These are phyloP conservation scores for Starmerella ratchasimensis DNA, from an alignment of 805 yeast genomes.

Conservation along the genomic window DNA sequence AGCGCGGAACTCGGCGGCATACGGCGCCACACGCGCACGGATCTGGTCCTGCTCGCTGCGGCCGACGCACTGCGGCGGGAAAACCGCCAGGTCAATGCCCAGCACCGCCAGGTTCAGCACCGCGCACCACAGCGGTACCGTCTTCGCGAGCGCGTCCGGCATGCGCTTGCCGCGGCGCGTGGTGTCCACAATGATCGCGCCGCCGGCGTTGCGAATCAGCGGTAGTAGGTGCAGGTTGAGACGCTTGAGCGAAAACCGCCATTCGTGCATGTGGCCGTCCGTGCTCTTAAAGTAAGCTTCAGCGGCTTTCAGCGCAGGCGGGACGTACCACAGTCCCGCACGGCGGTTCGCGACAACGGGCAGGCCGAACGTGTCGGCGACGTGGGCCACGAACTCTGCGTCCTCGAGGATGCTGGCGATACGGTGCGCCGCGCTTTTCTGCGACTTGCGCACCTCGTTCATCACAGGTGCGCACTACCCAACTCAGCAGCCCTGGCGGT, in stretches of 20 bases:
- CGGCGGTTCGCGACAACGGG: conserved; percentile 55
- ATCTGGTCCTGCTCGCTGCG: conserved; percentile 45
- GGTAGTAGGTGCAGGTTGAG: conserved; percentile 60
- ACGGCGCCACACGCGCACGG: conserved; percentile 32
- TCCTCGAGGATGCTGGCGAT: conserved; percentile 62
- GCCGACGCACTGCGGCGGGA: conserved; percentile 44
- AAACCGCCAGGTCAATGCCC: conserved; percentile 28
- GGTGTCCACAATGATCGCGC: conserved; percentile 56
- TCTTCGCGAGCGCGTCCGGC: conserved; percentile 79
- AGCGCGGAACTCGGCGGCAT: conserved; percentile 34
- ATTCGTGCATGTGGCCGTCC: conserved; percentile 74
- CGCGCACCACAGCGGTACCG: conserved; percentile 86
- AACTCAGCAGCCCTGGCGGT: background rate
- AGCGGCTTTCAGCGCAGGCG: conserved; percentile 31
- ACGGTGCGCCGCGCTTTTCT: conserved; percentile 30
- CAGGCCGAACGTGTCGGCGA: conserved; percentile 26
- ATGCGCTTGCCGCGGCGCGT: conserved; percentile 72
- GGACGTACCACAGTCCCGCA: conserved; percentile 77
- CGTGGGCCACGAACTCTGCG: conserved; percentile 35
- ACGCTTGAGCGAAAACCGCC: conserved; percentile 65
- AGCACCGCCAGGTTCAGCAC: conserved; percentile 47
- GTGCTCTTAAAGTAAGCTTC: conserved; percentile 76
- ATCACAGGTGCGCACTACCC: conserved; percentile 3
- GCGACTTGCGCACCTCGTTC: conserved; percentile 31
- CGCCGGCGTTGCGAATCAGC: conserved; percentile 31